These are phyloP conservation scores for Clonostachys chloroleuca DNA, from an alignment of 2,329 filamentous ascomycete species.

Conservation along the genomic window DNA sequence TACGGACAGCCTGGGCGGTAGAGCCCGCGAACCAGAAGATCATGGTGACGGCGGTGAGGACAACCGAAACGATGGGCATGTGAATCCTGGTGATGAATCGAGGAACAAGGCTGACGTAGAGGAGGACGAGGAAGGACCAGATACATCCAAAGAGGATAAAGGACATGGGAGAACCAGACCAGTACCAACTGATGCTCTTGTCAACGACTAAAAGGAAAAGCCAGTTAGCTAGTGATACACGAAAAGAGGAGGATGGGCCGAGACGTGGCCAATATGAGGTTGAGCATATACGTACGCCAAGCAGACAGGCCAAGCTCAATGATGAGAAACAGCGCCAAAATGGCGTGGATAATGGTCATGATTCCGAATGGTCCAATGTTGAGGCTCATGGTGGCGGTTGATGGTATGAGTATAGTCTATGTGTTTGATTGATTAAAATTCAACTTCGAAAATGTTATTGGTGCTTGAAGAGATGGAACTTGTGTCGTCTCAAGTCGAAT, in stretches of 20 bases:
- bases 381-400: slow-evolving; percentile 1
- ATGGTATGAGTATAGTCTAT: not conserved
- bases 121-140: slow-evolving; percentile 70
- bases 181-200: slow-evolving; percentile 2
- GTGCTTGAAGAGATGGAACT: not conserved
- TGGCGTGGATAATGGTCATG: slow-evolving; percentile 58
- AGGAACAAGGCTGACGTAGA: slow-evolving; percentile 67
- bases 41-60: slow-evolving; percentile 66
- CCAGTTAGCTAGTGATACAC: not conserved
- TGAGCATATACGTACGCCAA: slow-evolving; percentile 51
- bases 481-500: too few relatives aligned
- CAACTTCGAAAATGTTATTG: not conserved
- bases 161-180: slow-evolving; percentile 4
- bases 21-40: slow-evolving; percentile 90
- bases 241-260: slow-evolving; percentile 1
- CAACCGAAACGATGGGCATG: slow-evolving; percentile 62
- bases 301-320: slow-evolving; percentile 72
- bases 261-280: slow-evolving; percentile 2
- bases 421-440: not conserved
- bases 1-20: slow-evolving; percentile 66
- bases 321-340: slow-evolving; percentile 64
- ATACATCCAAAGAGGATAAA: slow-evolving; percentile 78
- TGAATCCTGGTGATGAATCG: slow-evolving; percentile 55
- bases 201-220: slow-evolving; percentile 8
- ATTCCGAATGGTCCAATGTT: slow-evolving; percentile 32